A percentile compares a stretch with the other conserved stretches of the same genome.
phyloP scores from a whole-genome alignment of 2,329 filamentous ascomycete species.

The Aureobasidium melanogenum region DNA sequence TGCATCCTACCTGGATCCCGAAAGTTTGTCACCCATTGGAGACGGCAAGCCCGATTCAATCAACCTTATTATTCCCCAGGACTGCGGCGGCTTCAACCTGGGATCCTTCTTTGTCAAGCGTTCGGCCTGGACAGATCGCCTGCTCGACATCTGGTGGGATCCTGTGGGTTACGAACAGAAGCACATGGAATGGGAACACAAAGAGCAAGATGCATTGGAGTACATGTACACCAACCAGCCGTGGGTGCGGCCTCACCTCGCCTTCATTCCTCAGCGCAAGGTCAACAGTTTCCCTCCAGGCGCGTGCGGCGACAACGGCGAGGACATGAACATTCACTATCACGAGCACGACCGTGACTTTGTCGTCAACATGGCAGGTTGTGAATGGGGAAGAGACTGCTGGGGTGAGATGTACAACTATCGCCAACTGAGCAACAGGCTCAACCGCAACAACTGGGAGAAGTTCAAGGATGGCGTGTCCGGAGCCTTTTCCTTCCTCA shows the following conservation, averaged over 20 bases:
- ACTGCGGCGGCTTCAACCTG: conserved; percentile 92
- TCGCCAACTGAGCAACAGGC: conserved; percentile 78
- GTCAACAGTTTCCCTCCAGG: conserved; percentile 92
- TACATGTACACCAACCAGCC: conserved; percentile 85
- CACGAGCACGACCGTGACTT: conserved; percentile 79
- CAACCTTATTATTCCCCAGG: conserved; percentile 82
- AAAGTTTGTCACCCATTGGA: conserved; percentile 62
- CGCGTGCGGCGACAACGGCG: conserved; percentile 71
- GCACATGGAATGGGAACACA: conserved; percentile 98
- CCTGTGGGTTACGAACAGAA: conserved; percentile 95
- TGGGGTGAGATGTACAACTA: conserved; percentile 98
- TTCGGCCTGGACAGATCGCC: conserved; percentile 78
- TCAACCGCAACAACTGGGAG: conserved; percentile 81
- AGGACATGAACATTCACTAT: conserved; percentile 74
- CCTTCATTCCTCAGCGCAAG: conserved; percentile 80
- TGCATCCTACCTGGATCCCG: conserved; percentile 60
- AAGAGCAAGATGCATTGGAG: conserved; percentile 92
- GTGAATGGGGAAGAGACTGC: conserved; percentile 92
- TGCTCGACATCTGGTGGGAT: conserved; percentile 98
- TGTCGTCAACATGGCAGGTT: conserved; percentile 96
- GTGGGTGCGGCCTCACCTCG: conserved; percentile 83
- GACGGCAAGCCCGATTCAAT: conserved; percentile 72
- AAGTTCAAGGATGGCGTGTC: conserved; percentile 42
- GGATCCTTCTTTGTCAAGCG: conserved; percentile 89
- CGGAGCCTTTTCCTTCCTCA: conserved; percentile 25